Percentiles rank a stretch among this genome's conserved stretches.
These are phyloP conservation scores for Coleophoma cylindrospora DNA, from an alignment of 2,329 filamentous ascomycete genomes.

Conservation along the genomic window DNA sequence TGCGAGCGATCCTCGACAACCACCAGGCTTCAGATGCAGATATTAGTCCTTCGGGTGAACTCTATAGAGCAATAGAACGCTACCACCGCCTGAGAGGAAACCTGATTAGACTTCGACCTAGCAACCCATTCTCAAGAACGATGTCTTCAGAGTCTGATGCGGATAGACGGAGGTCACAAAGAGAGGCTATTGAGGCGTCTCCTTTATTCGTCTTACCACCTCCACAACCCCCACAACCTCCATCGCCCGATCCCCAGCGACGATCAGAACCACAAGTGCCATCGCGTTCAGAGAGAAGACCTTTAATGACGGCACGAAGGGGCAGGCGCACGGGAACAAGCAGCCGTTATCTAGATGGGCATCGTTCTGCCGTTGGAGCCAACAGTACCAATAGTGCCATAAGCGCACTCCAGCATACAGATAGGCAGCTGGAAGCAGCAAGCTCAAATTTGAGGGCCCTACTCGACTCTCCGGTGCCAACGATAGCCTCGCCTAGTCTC, in stretches of 20 bases:
- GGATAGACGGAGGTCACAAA: slow-evolving; percentile 8
- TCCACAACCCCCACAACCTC: slow-evolving; percentile 7
- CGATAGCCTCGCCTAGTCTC: slow-evolving; percentile 12
- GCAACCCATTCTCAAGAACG: slow-evolving; percentile 17
- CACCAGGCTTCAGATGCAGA: slow-evolving; percentile 27
- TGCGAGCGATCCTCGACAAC: slow-evolving; percentile 35
- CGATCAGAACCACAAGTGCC: slow-evolving; percentile 2
- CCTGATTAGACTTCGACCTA: slow-evolving; percentile 8
- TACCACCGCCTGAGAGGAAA: slow-evolving; percentile 27
- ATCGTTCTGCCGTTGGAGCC: slow-evolving; percentile 15
- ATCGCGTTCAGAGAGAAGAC: slow-evolving; percentile 3
- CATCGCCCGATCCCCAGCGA: slow-evolving; percentile 1
- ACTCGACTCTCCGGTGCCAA: slow-evolving; percentile 19
- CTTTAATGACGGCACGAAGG: slow-evolving; percentile 9
- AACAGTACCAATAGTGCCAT: slow-evolving; percentile 9
- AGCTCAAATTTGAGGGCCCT: slow-evolving; percentile 20
- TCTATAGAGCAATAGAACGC: slow-evolving; percentile 37
- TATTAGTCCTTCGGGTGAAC: slow-evolving; percentile 37
- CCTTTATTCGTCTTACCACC: slow-evolving; percentile 19
- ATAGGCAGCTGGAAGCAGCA: slow-evolving; percentile 20
- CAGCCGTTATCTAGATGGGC: slow-evolving; percentile 24
- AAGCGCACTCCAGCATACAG: slow-evolving; percentile 17
- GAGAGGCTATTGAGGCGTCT: slow-evolving; percentile 11
- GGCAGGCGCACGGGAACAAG: slow-evolving; percentile 15
- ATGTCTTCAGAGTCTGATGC: slow-evolving; percentile 23